These are phyloP conservation scores for Populus davidiana DNA, from an alignment of 345 rosid genomes.

Conservation along the genomic window DNA sequence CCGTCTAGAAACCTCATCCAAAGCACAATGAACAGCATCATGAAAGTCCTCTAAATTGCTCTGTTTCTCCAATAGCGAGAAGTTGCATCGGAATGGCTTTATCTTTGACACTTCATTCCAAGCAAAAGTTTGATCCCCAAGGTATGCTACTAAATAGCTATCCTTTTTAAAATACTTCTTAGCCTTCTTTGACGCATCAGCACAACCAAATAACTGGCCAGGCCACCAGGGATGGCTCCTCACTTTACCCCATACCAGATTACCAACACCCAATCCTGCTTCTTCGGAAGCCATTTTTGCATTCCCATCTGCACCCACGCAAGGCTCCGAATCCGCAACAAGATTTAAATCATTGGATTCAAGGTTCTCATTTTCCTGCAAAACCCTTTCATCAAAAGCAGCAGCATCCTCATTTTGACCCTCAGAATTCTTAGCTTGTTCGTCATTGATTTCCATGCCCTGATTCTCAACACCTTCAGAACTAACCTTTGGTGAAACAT, in stretches of 20 bases:
- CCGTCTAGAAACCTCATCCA: conserved; percentile 75
- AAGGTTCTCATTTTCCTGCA: conserved; percentile 4
- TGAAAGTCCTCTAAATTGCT: conserved; percentile 41
- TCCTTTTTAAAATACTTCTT: conserved; percentile 56
- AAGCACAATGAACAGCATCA: conserved; percentile 60
- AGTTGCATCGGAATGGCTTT: conserved; percentile 60
- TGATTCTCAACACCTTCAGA: conserved; percentile 12
- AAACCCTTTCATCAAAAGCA: conserved; percentile 1
- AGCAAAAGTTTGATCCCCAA: conserved; percentile 71
- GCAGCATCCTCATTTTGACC: neutral
- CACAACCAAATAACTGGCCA: conserved; percentile 61
- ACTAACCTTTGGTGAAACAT: neutral
- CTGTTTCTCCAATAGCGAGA: conserved; percentile 62
- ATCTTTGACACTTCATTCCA: conserved; percentile 60
- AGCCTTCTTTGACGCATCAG: conserved; percentile 55
- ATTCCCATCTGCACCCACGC: neutral
- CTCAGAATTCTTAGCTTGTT: conserved; percentile 6
- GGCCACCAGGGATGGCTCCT: conserved; percentile 98
- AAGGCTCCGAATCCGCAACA: conserved; percentile 21
- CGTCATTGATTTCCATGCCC: conserved; percentile 20
- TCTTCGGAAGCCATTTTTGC: too few species aligned
- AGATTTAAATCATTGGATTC: conserved; percentile 15
- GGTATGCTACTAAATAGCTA: conserved; percentile 53
- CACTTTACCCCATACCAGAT: conserved; percentile 88
- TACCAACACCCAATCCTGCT: conserved; percentile 32